These are phyloP conservation scores for Metschnikowia corniflorae DNA, from an alignment of 805 yeast genomes.

Conservation along the genomic window DNA sequence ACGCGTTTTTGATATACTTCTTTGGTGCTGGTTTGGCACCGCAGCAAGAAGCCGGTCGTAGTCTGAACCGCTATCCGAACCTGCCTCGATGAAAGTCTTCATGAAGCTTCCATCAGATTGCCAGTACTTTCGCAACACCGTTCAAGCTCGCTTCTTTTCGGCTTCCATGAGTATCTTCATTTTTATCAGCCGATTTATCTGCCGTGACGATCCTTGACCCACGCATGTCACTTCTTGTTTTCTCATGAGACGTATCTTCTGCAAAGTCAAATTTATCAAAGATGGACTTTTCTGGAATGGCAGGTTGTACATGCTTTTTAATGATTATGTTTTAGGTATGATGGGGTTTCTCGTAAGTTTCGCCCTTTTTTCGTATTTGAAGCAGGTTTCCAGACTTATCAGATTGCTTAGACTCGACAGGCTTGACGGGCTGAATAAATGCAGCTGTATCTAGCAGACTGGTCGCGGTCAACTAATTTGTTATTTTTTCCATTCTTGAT, in stretches of 20 bases:
- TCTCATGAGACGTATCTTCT: too few relatives aligned
- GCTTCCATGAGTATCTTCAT: too few relatives aligned
- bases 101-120: not conserved
- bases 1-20: conserved; percentile 13
- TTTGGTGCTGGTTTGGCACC: conserved; percentile 8
- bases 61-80: conserved; percentile 16
- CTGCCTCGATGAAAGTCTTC: not conserved
- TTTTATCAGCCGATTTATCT: not conserved
- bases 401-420: not conserved
- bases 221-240: too few relatives aligned
- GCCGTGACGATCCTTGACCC: not conserved
- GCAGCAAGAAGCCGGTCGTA: conserved; percentile 16
- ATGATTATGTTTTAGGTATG: not conserved
- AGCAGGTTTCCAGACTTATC: not conserved
- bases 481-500: not conserved
- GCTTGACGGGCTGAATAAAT: not conserved
- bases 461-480: not conserved
- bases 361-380: not conserved
- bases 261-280: not conserved
- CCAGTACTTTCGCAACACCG: not conserved
- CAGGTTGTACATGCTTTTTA: not conserved
- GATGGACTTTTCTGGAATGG: not conserved
- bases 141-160: not conserved
- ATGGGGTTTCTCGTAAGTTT: not conserved
- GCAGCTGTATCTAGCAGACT: not conserved